Evolutionary conservation across 2,329 filamentous ascomycete genomes (phyloP), one percentile per base, ranked within the genome.

Genomic region (Trichoderma sp.): DNA sequence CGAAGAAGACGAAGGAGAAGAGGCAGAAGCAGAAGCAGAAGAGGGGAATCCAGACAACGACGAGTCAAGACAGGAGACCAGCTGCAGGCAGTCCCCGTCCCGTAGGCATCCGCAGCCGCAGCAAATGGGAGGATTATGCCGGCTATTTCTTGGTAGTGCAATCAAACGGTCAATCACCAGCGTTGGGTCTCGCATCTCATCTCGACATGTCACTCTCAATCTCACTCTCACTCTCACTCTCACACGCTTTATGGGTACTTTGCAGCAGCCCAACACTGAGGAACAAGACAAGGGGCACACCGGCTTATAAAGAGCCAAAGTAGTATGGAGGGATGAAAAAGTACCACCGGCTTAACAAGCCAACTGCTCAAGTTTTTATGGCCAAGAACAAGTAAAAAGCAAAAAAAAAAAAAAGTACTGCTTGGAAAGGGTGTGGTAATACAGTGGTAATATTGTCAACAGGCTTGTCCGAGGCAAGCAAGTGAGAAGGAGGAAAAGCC

Each of bases 401-500:
- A 62, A 27, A n/a, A 27, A 33, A n/a, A 31, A 24, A 27, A 21
- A 10, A 53, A 19, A 21, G 5, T 40, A 21, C 6, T 29, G 16
- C 37, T 31, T 24, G n/a, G 24, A 27, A 47, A 31, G 16, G 35
- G 62, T 65, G 62, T 56, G 62, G 52, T 65, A 56, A 56, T 65
- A 63, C 60, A 63, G 60, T 29, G 31, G 60, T 55, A 63, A 63
- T 63, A 29, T 63, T 49, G 47, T 21, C 60, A 24, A 21, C 21
- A 33, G 33, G 47, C 33, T 63, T 33, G 47, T 49, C 47, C 31
- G 47, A 29, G 19, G 60, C 47, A 53, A 43, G 37, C 37, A 43
- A 43, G 40, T 43, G 40, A 8, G 40, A 43, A 43, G 19, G 16
- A 3, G 8, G 3, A 21, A 49, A 49, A 49, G 47, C 47, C 47